phyloP scores from a whole-genome alignment of 2,329 filamentous ascomycete species.

The Chaetothyriales sp. region DNA sequence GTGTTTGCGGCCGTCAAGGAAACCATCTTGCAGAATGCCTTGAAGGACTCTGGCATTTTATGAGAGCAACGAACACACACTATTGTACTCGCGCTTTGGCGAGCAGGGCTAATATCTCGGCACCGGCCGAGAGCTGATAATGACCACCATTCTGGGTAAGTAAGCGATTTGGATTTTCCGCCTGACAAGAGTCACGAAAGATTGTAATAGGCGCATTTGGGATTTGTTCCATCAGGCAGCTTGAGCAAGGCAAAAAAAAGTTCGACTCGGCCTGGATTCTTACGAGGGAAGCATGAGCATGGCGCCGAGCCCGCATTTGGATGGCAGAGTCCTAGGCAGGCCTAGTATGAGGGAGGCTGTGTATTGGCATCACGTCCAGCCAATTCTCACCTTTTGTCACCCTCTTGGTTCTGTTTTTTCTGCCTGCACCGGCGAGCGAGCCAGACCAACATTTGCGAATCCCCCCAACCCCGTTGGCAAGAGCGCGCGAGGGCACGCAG shows the following conservation, averaged over 20 bases:
- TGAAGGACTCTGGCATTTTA: slow-evolving; percentile 95
- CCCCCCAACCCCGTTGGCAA: background rate
- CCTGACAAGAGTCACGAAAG: background rate
- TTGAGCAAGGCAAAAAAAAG: background rate
- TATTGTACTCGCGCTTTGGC: background rate
- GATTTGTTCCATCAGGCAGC: background rate
- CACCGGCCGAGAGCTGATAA: background rate
- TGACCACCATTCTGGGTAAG: background rate
- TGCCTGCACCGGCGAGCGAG: background rate
- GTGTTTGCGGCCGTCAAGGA: slow-evolving; percentile 98
- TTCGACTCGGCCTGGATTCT: background rate
- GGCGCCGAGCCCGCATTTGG: background rate
- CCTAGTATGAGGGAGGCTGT: background rate
- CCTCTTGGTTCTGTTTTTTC: background rate
- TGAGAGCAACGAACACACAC: slow-evolving; percentile 28
- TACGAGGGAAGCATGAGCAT: background rate
- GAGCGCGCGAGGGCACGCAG: background rate
- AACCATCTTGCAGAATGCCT: slow-evolving; percentile 92
- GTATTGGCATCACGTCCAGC: no score
- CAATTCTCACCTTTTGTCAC: background rate
- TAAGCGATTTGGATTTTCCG: background rate
- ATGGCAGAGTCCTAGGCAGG: background rate
- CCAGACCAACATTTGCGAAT: background rate
- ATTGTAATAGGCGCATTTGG: background rate
- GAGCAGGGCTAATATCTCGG: background rate